A percentile compares a stretch with the other conserved stretches of the same genome.
Evolutionary conservation across 352 stramenopile genomes (phyloP).

Genomic region (Aphanomyces invadans): DNA sequence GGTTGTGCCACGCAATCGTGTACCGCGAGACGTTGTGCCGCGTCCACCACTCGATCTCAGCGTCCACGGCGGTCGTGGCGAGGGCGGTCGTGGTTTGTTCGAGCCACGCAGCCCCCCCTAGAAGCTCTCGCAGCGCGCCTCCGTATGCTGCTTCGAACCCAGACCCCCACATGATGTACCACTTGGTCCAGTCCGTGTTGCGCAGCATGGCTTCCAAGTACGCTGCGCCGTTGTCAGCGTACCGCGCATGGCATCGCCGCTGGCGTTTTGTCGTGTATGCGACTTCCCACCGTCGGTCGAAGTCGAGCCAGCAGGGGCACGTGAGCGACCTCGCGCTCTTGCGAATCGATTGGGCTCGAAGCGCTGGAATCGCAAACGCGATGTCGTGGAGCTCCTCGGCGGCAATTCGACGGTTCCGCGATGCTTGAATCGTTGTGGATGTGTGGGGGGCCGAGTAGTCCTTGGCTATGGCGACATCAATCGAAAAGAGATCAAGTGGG

Average conservation of each 20-base stretch:
- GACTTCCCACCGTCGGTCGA: conserved; percentile 10
- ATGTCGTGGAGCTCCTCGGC: not conserved
- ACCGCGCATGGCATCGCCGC: not conserved
- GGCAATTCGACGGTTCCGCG: not conserved
- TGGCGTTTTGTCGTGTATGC: conserved; percentile 4
- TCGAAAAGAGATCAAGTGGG: not conserved
- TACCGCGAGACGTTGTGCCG: not conserved
- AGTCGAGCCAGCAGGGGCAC: conserved; percentile 22
- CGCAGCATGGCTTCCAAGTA: conserved; percentile 16
- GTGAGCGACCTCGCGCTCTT: too few species aligned
- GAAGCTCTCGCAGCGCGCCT: not conserved
- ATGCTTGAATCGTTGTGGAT: not conserved
- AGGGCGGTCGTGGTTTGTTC: not conserved
- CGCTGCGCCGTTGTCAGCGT: not conserved
- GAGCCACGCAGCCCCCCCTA: too few species aligned
- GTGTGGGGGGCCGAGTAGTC: not conserved
- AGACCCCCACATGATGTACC: not conserved
- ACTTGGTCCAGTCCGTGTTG: not conserved
- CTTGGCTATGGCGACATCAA: not conserved
- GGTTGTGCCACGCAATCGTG: conserved; percentile 6
- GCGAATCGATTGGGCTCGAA: not conserved
- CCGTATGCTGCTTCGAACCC: not conserved
- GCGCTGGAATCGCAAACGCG: not conserved
- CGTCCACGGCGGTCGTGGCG: not conserved
- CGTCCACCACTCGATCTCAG: not conserved